These are phyloP conservation scores for Juncus inflexus DNA, from an alignment of 176 grass and related monocot genomes.

Conservation along the genomic window DNA sequence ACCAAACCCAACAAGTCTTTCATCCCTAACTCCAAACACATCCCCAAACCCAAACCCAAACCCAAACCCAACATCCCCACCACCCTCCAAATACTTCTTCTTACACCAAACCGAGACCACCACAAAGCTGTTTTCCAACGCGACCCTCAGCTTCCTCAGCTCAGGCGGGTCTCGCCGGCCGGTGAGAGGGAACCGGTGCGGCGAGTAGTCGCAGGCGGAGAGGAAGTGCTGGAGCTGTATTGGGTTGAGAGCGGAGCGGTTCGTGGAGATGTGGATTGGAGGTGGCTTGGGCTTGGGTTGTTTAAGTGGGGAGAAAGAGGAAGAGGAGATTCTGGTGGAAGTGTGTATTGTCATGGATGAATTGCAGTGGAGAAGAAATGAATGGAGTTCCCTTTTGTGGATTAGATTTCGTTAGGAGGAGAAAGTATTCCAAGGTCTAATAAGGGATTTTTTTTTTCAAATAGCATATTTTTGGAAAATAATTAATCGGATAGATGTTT, in stretches of 20 bases:
- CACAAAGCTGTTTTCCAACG: conserved; percentile 60
- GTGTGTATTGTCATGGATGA: conserved; percentile 18
- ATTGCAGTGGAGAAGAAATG: neutral
- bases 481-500: too few relatives aligned
- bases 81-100: conserved; percentile 33
- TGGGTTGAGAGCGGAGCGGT: conserved; percentile 49
- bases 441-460: too few relatives aligned
- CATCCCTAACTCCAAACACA: conserved; percentile 32
- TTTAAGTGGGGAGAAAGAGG: conserved; percentile 30
- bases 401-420: neutral
- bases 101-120: conserved; percentile 72
- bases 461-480: too few relatives aligned
- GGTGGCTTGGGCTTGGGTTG: conserved; percentile 28
- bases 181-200: conserved; percentile 44
- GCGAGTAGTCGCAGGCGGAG: conserved; percentile 54
- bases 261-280: conserved; percentile 72
- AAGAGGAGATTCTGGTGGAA: conserved; percentile 30
- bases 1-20: conserved; percentile 60
- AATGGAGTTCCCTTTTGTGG: neutral
- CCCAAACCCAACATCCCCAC: conserved; percentile 6
- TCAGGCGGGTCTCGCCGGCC: conserved; percentile 38
- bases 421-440: neutral
- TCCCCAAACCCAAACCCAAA: conserved; percentile 35
- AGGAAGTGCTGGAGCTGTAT: conserved; percentile 63
- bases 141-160: conserved; percentile 51